Percentiles rank a stretch among this genome's conserved stretches.
Conservation (phyloP, 495 filamentous ascomycete species). For the Parachaetomium inaequale region DNA sequence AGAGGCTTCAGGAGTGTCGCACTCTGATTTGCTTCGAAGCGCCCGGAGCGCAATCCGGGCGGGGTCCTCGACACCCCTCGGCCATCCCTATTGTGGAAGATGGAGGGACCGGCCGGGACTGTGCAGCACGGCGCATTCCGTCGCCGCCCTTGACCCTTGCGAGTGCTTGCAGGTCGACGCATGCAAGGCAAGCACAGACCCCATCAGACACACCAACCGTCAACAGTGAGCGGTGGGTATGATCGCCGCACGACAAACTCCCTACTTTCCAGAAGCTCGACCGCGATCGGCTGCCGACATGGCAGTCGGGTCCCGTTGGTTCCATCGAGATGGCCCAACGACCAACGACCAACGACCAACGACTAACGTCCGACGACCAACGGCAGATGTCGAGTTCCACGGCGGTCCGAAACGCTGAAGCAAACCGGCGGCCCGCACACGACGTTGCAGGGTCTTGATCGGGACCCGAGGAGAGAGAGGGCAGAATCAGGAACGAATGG, state of each 20-base stretch:
- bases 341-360: background rate
- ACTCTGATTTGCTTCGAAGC: conserved; percentile 5
- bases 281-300: background rate
- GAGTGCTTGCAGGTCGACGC: too few species aligned
- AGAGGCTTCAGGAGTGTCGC: background rate
- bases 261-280: background rate
- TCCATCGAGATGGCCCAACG: background rate
- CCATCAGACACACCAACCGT: background rate
- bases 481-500: too few species aligned
- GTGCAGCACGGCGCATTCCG: background rate
- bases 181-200: conserved; percentile 9
- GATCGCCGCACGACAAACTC: background rate
- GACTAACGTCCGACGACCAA: background rate
- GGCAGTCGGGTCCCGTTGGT: background rate
- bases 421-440: background rate
- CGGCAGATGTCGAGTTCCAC: background rate
- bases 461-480: too few species aligned
- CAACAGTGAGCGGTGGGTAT: background rate
- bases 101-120: background rate
- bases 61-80: background rate
- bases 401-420: background rate
- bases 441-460: background rate
- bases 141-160: background rate
- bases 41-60: conserved; percentile 12
- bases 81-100: background rate